Conservation (phyloP, 192 early-diverging fungal species). For the Tieghemiomyces parasiticus region DNA sequence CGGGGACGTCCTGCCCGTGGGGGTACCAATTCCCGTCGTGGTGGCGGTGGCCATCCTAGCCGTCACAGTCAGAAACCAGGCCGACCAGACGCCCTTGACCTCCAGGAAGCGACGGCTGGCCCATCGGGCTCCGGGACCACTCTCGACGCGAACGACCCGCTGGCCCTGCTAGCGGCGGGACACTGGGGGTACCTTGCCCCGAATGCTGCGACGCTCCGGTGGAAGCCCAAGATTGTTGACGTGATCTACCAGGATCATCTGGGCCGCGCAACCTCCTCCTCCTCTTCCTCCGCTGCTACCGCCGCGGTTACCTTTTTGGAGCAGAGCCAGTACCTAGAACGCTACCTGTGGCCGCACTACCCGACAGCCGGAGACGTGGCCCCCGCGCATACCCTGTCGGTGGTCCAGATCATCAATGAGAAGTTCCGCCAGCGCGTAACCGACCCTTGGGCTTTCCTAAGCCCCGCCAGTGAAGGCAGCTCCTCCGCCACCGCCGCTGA, state of each 20-base stretch:
- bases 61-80: not conserved
- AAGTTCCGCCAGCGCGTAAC: conserved; percentile 62
- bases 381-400: conserved; percentile 49
- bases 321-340: conserved; percentile 59
- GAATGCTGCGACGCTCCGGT: conserved; percentile 5
- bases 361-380: conserved; percentile 17
- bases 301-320: conserved; percentile 56
- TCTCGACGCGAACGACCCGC: not conserved
- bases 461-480: conserved; percentile 1
- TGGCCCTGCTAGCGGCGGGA: conserved; percentile 4
- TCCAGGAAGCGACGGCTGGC: not conserved
- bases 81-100: not conserved
- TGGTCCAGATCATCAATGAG: conserved; percentile 80
- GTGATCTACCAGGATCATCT: conserved; percentile 47
- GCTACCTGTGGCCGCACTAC: conserved; percentile 76
- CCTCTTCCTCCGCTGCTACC: too few relatives aligned
- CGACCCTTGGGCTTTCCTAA: conserved; percentile 12
- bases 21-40: too few relatives aligned
- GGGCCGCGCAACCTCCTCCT: conserved; percentile 27
- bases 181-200: not conserved
- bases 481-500: conserved; percentile 14
- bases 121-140: too few relatives aligned
- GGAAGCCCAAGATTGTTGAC: conserved; percentile 36
- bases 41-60: not conserved
- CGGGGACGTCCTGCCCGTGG: too few relatives aligned